phyloP scores from a whole-genome alignment of 495 filamentous ascomycete genomes.

The Elasticomyces elasticus region DNA sequence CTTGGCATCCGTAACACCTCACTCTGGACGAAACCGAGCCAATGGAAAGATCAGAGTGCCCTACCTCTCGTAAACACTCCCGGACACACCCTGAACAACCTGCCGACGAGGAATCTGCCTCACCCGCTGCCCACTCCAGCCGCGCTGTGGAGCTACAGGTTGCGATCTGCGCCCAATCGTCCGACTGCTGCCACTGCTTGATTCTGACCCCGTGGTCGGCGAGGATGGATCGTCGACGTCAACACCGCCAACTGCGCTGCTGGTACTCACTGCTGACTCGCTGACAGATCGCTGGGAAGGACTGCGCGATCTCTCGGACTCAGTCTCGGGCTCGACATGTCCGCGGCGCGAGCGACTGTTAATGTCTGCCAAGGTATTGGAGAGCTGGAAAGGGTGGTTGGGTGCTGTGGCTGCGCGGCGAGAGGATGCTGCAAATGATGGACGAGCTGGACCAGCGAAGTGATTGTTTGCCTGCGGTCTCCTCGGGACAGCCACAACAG shows the following conservation, averaged over 20 bases:
- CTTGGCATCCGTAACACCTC: too few relatives aligned
- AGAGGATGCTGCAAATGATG: neutral
- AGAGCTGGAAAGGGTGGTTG: constrained; percentile 18
- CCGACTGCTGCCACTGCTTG: constrained; percentile 1
- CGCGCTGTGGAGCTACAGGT: neutral
- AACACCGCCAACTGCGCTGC: neutral
- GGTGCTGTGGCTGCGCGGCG: neutral
- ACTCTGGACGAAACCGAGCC: too few relatives aligned
- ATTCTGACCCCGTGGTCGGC: neutral
- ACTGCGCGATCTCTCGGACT: neutral
- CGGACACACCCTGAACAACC: too few relatives aligned
- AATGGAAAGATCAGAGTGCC: too few relatives aligned
- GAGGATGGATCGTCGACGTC: neutral
- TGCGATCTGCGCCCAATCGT: neutral
- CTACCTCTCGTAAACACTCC: too few relatives aligned
- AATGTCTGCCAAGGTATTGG: constrained; percentile 15
- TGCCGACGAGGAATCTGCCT: too few relatives aligned
- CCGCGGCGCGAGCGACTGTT: neutral
- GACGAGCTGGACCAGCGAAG: neutral
- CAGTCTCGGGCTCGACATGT: neutral
- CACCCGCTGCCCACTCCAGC: too few relatives aligned
- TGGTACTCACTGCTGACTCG: neutral
- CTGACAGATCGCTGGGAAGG: too few relatives aligned
- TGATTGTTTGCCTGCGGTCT: neutral
- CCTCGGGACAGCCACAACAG: neutral